Conservation (phyloP, 805 yeast species). For the Yamadazyma nakazawae region DNA sequence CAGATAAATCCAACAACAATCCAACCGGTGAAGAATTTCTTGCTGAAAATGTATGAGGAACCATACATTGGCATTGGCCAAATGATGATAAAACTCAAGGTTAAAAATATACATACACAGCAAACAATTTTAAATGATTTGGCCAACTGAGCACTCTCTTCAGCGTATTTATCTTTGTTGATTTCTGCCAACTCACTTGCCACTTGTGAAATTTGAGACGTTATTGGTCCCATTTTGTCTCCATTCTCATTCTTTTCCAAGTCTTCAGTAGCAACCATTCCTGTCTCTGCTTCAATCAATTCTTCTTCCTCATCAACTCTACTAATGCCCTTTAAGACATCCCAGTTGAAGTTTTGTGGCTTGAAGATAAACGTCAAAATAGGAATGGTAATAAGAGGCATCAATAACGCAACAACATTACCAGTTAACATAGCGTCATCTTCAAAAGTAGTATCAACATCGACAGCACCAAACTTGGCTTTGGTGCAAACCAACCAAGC, state of each 20-base stretch:
- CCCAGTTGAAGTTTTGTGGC: constrained; percentile 75
- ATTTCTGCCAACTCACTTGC: constrained; percentile 35
- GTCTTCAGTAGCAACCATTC: constrained; percentile 19
- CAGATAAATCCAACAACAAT: constrained; percentile 76
- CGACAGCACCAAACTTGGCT: constrained; percentile 29
- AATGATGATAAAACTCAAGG: constrained; percentile 61
- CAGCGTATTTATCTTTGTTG: constrained; percentile 20
- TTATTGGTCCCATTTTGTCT: constrained; percentile 24
- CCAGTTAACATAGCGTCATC: constrained; percentile 91
- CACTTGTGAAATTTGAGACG: constrained; percentile 36
- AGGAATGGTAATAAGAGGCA: constrained; percentile 68
- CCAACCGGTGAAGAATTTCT: constrained; percentile 85
- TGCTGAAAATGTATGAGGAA: constrained; percentile 67
- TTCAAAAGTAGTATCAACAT: constrained; percentile 56
- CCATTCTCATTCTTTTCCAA: constrained; percentile 5
- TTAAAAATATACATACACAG: constrained; percentile 55
- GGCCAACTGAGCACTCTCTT: constrained; percentile 50
- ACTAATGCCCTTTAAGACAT: constrained; percentile 52
- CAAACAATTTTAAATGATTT: constrained; percentile 62
- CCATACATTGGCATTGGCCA: constrained; percentile 99
- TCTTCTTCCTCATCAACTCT: constrained; percentile 72
- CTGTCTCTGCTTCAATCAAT: constrained; percentile 40
- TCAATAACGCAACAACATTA: constrained; percentile 74
- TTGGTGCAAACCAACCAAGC: constrained; percentile 46
- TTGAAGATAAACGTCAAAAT: constrained; percentile 60